Percentiles rank a stretch among this genome's conserved stretches.
Evolutionary conservation across 768 basidiomycete genomes (phyloP).

Genomic region (Podaxis sp.): DNA sequence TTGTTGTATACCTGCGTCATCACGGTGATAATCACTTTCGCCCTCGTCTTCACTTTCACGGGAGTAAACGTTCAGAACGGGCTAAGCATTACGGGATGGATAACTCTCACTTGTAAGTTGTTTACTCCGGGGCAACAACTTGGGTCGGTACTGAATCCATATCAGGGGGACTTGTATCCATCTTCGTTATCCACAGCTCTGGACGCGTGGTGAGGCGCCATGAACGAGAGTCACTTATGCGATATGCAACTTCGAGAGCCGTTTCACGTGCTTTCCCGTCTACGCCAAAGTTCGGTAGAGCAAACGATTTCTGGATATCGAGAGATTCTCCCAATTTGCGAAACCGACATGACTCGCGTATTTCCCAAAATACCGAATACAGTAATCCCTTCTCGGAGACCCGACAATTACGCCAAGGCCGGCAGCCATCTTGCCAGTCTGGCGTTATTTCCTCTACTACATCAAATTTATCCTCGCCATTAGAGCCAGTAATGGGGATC

Average conservation of each 20-base stretch:
- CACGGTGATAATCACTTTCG: constrained; percentile 46
- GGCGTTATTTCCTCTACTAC: constrained; percentile 2
- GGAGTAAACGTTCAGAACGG: constrained; percentile 48
- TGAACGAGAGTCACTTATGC: constrained; percentile 55
- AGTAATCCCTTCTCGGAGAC: constrained; percentile 36
- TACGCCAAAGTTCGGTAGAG: not conserved
- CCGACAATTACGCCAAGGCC: constrained; percentile 17
- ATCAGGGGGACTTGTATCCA: constrained; percentile 55
- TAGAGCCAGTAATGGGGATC: constrained; percentile 5
- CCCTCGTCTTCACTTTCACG: constrained; percentile 48
- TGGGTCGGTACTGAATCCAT: constrained; percentile 13
- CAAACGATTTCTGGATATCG: constrained; percentile 9
- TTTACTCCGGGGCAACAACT: not conserved
- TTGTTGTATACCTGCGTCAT: constrained; percentile 56
- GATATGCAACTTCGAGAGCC: constrained; percentile 45
- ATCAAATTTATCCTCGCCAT: constrained; percentile 9
- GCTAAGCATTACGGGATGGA: constrained; percentile 51
- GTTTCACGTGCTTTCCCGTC: not conserved
- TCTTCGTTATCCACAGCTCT: constrained; percentile 60
- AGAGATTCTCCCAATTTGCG: constrained; percentile 15
- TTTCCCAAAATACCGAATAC: constrained; percentile 14
- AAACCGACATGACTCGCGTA: constrained; percentile 16
- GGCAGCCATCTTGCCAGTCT: constrained; percentile 11
- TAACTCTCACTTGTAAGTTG: constrained; percentile 52
- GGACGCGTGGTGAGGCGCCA: constrained; percentile 59